Evolutionary conservation across 2,329 filamentous ascomycete species (phyloP), one percentile per base, ranked within the genome.

Genomic region (Fragosphaeria purpurea): DNA sequence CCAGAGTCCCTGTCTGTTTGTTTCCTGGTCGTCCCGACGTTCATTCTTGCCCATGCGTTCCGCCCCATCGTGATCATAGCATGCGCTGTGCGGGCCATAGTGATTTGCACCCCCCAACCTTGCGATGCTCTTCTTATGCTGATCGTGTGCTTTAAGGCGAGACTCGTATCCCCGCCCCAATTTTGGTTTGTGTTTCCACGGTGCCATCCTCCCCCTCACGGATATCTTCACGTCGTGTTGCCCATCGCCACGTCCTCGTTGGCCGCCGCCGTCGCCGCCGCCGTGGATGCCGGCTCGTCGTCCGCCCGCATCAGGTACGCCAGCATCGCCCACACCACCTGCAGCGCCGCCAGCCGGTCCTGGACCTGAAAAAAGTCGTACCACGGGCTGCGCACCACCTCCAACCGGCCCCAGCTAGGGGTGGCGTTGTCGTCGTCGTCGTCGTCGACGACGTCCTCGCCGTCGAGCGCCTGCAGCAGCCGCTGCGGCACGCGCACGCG

Each of bases 311-410:
- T 82, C 60, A 78, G 64, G 61, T 75, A 83, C 2, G 71, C 71
- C 73, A 81, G 79, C 60, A 83, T 67, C 4, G 69, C 71, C 80
- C 80, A 84, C 1, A 82, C 56, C 8, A 76, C 54, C 55, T 70
- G 65, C 74, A 83, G 74, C 3, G 78, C 79, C 56, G 72, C 71
- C 32, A 82, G 59, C 44, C 80, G 64, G 50, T 83, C 74, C 30
- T 75, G 68, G 0, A 63, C 59, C 45, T 72, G 56, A 58, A 82
- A 83, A 9, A 83, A 62, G 58, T 84, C 80, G 58, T 70, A 82
- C 80, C 80, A 84, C 40, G 62, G 67, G 55, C 76, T 82, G 53
- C 80, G 71, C 70, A 75, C 76, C 38, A 80, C 68, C 56, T 74
- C 68, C 3, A 83, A 63, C 55, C 67, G 68, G 8, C 70, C 75